phyloP scores from a whole-genome alignment of 2,329 filamentous ascomycete species.

The Hypoxylon sp. region DNA sequence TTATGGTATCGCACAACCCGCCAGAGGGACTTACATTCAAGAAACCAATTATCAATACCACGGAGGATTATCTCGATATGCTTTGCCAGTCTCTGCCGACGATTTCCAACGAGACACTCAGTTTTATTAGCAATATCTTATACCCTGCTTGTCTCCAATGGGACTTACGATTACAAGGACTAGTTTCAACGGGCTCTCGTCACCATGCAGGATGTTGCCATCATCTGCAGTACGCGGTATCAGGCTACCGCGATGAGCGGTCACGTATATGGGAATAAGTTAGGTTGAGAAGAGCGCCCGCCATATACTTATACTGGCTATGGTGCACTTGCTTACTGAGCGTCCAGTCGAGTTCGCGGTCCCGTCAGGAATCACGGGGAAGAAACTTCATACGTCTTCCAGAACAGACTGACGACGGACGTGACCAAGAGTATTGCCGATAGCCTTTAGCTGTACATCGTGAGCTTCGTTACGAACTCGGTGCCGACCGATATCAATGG shows the following conservation, averaged over 20 bases:
- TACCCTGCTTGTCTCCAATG: conserved; percentile 11
- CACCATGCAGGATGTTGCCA: conserved; percentile 13
- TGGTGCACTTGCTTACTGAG: neutral
- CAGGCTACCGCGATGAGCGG: conserved; percentile 14
- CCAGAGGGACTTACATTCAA: conserved; percentile 22
- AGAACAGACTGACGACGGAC: conserved; percentile 11
- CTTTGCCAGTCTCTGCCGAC: conserved; percentile 5
- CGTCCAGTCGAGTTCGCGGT: conserved; percentile 10
- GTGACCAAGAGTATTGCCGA: conserved; percentile 10
- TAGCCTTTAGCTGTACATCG: conserved; percentile 19
- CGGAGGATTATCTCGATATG: conserved; percentile 13
- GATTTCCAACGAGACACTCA: neutral
- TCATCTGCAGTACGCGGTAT: conserved; percentile 14
- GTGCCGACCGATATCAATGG: conserved; percentile 6
- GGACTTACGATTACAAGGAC: conserved; percentile 18
- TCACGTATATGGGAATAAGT: conserved; percentile 16
- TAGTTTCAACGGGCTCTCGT: conserved; percentile 11
- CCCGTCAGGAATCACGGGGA: conserved; percentile 17
- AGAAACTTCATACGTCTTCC: conserved; percentile 22
- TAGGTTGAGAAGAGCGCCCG: neutral
- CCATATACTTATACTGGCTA: no score
- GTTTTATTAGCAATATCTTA: conserved; percentile 8
- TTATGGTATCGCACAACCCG: conserved; percentile 18
- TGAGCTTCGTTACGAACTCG: conserved; percentile 18
- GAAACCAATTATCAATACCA: conserved; percentile 14